Evolutionary conservation across 2,329 filamentous ascomycete genomes (phyloP).

Genomic region (Lachnellula suecica): DNA sequence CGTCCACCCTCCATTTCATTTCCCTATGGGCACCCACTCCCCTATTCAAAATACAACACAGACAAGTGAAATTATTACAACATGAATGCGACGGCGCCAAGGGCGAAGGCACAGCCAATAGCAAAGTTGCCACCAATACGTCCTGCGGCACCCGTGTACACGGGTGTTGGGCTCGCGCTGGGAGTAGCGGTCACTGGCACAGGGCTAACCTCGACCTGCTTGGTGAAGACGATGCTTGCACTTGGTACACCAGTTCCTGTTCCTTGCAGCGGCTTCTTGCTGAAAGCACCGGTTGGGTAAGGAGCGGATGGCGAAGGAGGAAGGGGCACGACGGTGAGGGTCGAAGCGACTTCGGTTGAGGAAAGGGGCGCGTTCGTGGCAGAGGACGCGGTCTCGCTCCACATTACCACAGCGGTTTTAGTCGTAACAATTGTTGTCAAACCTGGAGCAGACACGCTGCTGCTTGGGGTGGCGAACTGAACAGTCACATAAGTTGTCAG

Average conservation of each 20-base stretch:
- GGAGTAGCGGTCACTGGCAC: neutral
- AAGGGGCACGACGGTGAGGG: neutral
- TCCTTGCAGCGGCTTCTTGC: neutral
- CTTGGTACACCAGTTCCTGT: neutral
- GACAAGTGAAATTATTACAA: neutral
- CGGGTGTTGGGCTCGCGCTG: no score
- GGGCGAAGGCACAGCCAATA: neutral
- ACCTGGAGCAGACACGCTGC: no score
- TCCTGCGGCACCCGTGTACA: neutral
- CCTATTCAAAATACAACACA: neutral
- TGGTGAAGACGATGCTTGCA: neutral
- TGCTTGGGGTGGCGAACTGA: neutral
- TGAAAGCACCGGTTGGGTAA: constrained; percentile 1
- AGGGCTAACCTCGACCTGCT: neutral
- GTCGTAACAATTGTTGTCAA: no score
- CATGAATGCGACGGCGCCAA: neutral
- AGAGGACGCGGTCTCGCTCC: no score
- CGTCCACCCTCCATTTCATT: neutral
- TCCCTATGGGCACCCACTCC: neutral
- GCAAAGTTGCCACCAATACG: neutral
- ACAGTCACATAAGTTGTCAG: neutral
- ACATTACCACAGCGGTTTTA: no score
- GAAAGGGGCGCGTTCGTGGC: no score
- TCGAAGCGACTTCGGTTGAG: no score
- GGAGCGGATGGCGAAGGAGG: neutral